Evolutionary conservation across 2,329 filamentous ascomycete genomes (phyloP).

Genomic region (Cercospora zeina): DNA sequence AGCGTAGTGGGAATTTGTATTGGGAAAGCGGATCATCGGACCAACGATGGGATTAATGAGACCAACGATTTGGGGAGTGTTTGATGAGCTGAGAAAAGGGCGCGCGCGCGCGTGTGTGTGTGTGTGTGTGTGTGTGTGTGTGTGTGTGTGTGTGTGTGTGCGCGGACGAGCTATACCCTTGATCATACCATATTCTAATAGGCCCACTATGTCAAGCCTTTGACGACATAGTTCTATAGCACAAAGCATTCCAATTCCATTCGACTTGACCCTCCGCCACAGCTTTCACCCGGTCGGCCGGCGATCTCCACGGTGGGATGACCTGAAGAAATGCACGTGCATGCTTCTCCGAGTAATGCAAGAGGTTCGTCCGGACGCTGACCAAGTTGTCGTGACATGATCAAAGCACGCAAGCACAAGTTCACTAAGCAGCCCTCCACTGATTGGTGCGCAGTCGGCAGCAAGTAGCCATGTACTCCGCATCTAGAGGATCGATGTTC

Average conservation of each 20-base stretch:
- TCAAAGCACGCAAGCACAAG: constrained; percentile 18
- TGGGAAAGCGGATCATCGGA: neutral
- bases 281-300: neutral
- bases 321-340: constrained; percentile 3
- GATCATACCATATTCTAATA: constrained; percentile 11
- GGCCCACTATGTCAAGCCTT: constrained; percentile 12
- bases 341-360: neutral
- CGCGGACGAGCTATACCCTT: constrained; percentile 5
- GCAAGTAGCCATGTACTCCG: constrained; percentile 7
- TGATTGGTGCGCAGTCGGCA: constrained; percentile 19
- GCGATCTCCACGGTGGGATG: neutral
- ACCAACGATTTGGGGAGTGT: neutral
- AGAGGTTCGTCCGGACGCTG: constrained; percentile 4
- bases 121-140: no score
- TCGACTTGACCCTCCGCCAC: constrained; percentile 1
- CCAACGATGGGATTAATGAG: neutral
- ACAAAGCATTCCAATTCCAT: neutral
- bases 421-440: constrained; percentile 16
- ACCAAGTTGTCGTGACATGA: neutral
- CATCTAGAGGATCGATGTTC: constrained; percentile 1
- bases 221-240: constrained; percentile 14
- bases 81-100: no score
- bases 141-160: no score
- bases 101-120: neutral
- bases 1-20: constrained; percentile 26